Evolutionary conservation across 2,329 filamentous ascomycete species (phyloP), one percentile per base, ranked within the genome.

Genomic region (Penicillium sp.): DNA sequence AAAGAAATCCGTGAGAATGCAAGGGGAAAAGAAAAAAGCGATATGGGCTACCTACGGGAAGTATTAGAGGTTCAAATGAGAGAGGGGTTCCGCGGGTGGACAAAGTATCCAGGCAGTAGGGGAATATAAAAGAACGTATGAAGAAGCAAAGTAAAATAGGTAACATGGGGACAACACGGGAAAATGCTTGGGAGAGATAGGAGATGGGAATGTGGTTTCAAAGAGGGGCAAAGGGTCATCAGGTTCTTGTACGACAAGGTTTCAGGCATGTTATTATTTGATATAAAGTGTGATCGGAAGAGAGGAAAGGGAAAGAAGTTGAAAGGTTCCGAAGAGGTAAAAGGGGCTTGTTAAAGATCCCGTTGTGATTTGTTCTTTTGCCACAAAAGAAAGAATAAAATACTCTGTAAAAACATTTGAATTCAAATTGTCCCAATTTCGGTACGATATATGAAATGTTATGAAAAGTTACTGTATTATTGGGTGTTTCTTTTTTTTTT

Each of bases 301-400:
- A 38, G 24, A 37, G n/a, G 11, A 5, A 42, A 32, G 39, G 29
- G n/a, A 43, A 42, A 22, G 45, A 47, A 38, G 32, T 34, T 34
- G 44, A 4, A 24, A 26, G 16, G 18, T 26, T 52, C 39, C 35
- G 6, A 29, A 39, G 35, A 31, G 48, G 45, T 53, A 57, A 61
- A 57, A 55, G 56, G 42, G 60, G 55, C 31, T 29, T 20, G 40
- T 45, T 45, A 52, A 32, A 32, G 39, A 50, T 42, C 58, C 46
- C 43, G 42, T 60, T 61, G n/a, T 40, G 31, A 51, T 56, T 62
- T 50, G 43, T 61, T 52, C 53, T 53, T 65, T 63, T 59, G 63
- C 62, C 63, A 63, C 62, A 43, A 24, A 20, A 40, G 44, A 63
- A 46, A 58, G 53, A 40, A n/a, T n/a, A 26, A 53, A 52, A 64